Evolutionary conservation across 169 alveolate genomes (phyloP), one percentile per base, ranked within the genome.

Genomic region (Plasmodium adleri): DNA sequence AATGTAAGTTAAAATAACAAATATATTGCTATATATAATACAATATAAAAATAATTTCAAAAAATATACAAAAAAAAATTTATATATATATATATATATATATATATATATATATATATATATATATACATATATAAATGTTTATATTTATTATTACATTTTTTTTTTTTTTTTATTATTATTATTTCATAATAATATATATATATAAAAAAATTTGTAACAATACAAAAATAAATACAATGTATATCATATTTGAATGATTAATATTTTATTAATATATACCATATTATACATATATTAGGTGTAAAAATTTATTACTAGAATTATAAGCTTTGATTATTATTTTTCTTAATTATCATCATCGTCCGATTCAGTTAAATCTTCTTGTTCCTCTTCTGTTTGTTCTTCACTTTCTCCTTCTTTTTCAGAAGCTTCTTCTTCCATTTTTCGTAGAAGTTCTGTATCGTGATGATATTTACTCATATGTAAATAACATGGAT

Each of bases 381-480:
- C 68, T 59, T 20, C 28, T 5, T 54, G 70, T 5, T 13, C 62
- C 9, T 52, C 12, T 10, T 50, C 60, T n/a, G 50, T 20, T 28
- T 76, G 49, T 24, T 78, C 67, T 54, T 47, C 91, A 60, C 54
- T 22, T 20, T 9, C 52, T 20, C 20, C 54, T 6, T 47, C 74
- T 63, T 83, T 67, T 58, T 83, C 85, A 47, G 73, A 86, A 56
- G 91, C 91, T 52, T 83, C 91, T 83, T 83, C 91, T 45, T 83
- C 86, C 52, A 80, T 32, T 56, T 83, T 83, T 58, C 91, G 85
- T 60, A 83, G 72, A 58, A 83, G 91, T 62, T 94, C 96, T 1
- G 96, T 93, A 80, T 94, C 96, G 74, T 94, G 92, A 90, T 94
- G 94, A 93, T 94, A 94, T 88, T 94, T 93, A 66, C 96, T 94